phyloP scores from a whole-genome alignment of 352 stramenopile species.

The Phytophthora lateralis region DNA sequence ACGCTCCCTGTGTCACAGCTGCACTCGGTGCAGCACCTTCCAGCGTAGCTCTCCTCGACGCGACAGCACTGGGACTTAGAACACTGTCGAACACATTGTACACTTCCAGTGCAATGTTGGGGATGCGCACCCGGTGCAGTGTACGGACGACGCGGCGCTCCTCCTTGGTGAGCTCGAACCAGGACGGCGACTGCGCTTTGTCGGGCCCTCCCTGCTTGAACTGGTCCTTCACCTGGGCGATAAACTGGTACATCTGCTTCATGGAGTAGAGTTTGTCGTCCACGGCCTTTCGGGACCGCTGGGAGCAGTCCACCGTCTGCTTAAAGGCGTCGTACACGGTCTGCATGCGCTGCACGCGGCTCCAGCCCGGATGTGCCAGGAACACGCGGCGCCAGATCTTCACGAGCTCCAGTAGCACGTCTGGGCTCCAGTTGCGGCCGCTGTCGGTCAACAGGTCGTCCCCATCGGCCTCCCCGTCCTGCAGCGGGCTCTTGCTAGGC shows the following conservation, averaged over 20 bases:
- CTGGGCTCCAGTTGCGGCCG: slow-evolving; percentile 58
- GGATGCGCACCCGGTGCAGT: slow-evolving; percentile 58
- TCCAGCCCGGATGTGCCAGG: slow-evolving; percentile 39
- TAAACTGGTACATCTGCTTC: slow-evolving; percentile 82
- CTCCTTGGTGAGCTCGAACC: slow-evolving; percentile 65
- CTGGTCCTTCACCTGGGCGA: slow-evolving; percentile 59
- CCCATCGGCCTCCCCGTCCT: slow-evolving; percentile 29
- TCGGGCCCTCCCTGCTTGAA: slow-evolving; percentile 36
- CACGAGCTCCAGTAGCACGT: slow-evolving; percentile 60
- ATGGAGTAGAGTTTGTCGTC: slow-evolving; percentile 73
- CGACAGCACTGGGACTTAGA: slow-evolving; percentile 36
- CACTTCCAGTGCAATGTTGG: slow-evolving; percentile 62
- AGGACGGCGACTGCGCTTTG: slow-evolving; percentile 39
- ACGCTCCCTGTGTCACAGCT: slow-evolving; percentile 2
- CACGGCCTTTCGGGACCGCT: slow-evolving; percentile 60
- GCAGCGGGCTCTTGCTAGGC: background rate
- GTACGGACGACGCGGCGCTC: slow-evolving; percentile 56
- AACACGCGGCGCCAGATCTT: slow-evolving; percentile 58
- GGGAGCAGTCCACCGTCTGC: slow-evolving; percentile 44
- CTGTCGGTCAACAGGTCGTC: slow-evolving; percentile 48
- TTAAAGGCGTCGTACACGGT: slow-evolving; percentile 61
- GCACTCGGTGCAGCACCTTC: background rate
- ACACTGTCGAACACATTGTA: slow-evolving; percentile 64
- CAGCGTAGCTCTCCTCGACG: slow-evolving; percentile 9
- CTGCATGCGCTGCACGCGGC: slow-evolving; percentile 50